Conservation (phyloP, 495 filamentous ascomycete species). For the Mycothermus thermophilus region DNA sequence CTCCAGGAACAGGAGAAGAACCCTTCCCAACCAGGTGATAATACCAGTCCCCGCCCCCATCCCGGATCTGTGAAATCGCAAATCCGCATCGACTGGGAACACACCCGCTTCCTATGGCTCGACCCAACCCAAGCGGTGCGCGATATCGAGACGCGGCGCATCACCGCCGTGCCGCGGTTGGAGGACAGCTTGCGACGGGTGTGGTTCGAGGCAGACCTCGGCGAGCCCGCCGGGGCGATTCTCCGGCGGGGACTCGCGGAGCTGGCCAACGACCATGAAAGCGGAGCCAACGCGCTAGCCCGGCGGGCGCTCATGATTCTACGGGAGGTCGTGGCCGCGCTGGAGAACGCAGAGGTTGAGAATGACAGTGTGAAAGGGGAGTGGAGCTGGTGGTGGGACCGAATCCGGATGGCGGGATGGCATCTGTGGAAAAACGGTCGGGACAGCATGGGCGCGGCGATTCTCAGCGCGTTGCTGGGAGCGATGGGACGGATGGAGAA, state of each 20-base stretch:
- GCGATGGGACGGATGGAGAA: too few species aligned
- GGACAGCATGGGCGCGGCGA: slow-evolving; percentile 50
- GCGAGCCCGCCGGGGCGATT: slow-evolving; percentile 23
- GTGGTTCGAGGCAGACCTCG: slow-evolving; percentile 39
- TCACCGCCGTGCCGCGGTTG: slow-evolving; percentile 42
- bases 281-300: slow-evolving; percentile 44
- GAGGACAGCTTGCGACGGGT: slow-evolving; percentile 42
- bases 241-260: slow-evolving; percentile 32
- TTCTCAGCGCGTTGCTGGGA: slow-evolving; percentile 36
- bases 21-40: too few species aligned
- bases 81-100: slow-evolving; percentile 51
- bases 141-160: slow-evolving; percentile 18
- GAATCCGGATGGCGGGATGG: slow-evolving; percentile 44
- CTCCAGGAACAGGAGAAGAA: too few species aligned
- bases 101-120: slow-evolving; percentile 44
- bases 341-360: slow-evolving; percentile 3
- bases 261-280: slow-evolving; percentile 39
- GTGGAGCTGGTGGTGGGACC: slow-evolving; percentile 39
- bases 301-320: slow-evolving; percentile 34
- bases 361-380: slow-evolving; percentile 8
- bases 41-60: too few species aligned
- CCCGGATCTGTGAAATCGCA: slow-evolving; percentile 15
- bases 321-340: slow-evolving; percentile 23
- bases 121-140: slow-evolving; percentile 29
- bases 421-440: slow-evolving; percentile 50